Percentiles rank a stretch among this genome's conserved stretches.
phyloP scores from a whole-genome alignment of 1,284 basidiomycete species.

The Leccinum pachyderme region DNA sequence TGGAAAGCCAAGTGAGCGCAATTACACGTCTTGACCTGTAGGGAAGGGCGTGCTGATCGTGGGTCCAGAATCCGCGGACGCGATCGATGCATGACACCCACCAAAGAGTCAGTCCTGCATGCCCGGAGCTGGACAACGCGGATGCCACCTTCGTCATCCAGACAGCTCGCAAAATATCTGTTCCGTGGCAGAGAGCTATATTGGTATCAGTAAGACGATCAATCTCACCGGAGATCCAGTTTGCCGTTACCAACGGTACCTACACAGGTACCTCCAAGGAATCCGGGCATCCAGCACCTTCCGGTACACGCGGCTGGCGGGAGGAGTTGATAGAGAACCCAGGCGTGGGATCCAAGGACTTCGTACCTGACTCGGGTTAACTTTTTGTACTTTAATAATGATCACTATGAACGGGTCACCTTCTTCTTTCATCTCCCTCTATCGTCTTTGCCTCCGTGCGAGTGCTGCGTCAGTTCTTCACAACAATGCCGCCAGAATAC shows the following conservation, averaged over 20 bases:
- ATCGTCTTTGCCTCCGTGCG: conserved; percentile 60
- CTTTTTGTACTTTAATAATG: conserved; percentile 4
- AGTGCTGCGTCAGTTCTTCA: conserved; percentile 63
- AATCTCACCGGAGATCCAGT: not conserved
- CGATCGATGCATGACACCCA: conserved; percentile 14
- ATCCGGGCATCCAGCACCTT: conserved; percentile 7
- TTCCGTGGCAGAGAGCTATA: conserved; percentile 21
- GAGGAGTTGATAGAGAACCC: conserved; percentile 4
- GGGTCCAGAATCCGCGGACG: conserved; percentile 17
- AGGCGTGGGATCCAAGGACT: conserved; percentile 12
- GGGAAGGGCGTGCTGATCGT: conserved; percentile 26
- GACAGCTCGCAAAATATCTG: conserved; percentile 22
- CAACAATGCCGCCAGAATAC: conserved; percentile 41
- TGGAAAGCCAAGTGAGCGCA: conserved; percentile 22
- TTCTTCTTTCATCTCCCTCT: conserved; percentile 54
- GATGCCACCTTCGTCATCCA: conserved; percentile 24
- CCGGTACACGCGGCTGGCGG: conserved; percentile 19
- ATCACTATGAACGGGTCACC: conserved; percentile 35
- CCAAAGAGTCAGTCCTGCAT: conserved; percentile 3
- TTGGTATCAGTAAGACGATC: conserved; percentile 22
- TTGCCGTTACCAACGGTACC: conserved; percentile 9
- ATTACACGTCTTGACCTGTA: conserved; percentile 15
- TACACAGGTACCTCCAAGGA: conserved; percentile 27
- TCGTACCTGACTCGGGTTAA: conserved; percentile 2
- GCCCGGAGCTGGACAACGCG: conserved; percentile 2